phyloP scores from a whole-genome alignment of 768 basidiomycete species.

The Suillus bovinus region DNA sequence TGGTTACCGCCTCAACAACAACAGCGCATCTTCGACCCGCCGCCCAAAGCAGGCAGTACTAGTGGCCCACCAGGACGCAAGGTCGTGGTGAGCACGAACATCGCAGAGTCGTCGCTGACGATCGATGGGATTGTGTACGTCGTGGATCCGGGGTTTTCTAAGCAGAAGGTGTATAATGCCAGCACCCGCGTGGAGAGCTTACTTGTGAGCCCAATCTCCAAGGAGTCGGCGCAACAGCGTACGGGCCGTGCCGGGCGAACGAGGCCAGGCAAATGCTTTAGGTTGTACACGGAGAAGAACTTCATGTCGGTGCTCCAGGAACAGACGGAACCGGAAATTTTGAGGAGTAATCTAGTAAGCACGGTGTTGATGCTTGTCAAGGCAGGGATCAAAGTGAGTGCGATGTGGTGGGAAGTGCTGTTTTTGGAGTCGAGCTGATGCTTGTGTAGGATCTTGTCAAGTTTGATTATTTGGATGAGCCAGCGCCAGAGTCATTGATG shows the following conservation, averaged over 20 bases:
- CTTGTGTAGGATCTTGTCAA: slow-evolving; percentile 65
- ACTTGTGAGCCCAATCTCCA: slow-evolving; percentile 92
- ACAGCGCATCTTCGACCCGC: slow-evolving; percentile 92
- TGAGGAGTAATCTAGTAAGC: slow-evolving; percentile 91
- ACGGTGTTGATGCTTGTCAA: slow-evolving; percentile 93
- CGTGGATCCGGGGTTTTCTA: slow-evolving; percentile 95
- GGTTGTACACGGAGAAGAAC: slow-evolving; percentile 95
- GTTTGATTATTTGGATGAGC: slow-evolving; percentile 91
- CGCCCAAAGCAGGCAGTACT: slow-evolving; percentile 61
- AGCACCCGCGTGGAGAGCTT: slow-evolving; percentile 94
- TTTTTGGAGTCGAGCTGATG: slow-evolving; percentile 5
- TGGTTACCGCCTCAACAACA: slow-evolving; percentile 93
- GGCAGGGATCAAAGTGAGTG: slow-evolving; percentile 77
- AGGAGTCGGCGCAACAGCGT: slow-evolving; percentile 94
- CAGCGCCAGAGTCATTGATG: slow-evolving; percentile 96
- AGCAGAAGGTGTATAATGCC: slow-evolving; percentile 98
- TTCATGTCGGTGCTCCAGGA: slow-evolving; percentile 96
- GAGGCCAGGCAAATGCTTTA: slow-evolving; percentile 94
- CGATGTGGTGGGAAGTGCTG: neutral
- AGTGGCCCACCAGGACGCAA: slow-evolving; percentile 88
- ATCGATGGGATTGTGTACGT: slow-evolving; percentile 99
- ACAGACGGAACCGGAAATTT: slow-evolving; percentile 96
- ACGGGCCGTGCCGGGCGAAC: slow-evolving; percentile 97
- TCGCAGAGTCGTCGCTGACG: slow-evolving; percentile 96
- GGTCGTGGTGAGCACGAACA: slow-evolving; percentile 93